Evolutionary conservation across 495 filamentous ascomycete genomes (phyloP).

Genomic region (Mytilinidion resinicola): DNA sequence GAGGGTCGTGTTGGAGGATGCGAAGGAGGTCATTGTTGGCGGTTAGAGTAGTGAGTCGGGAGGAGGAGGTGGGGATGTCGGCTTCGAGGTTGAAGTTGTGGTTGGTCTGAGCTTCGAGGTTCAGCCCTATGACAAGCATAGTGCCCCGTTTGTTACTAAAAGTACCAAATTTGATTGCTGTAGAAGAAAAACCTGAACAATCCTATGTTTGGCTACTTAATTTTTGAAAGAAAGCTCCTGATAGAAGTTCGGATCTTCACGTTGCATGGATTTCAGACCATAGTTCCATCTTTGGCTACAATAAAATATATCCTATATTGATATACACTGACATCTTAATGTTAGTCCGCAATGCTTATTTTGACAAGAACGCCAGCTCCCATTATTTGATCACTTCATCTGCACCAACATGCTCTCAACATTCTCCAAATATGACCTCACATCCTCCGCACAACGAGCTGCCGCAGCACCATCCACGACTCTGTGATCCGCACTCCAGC

Average conservation of each 20-base stretch:
- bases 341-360: neutral
- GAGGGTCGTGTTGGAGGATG: neutral
- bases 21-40: neutral
- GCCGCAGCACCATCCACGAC: conserved; percentile 92
- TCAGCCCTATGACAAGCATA: conserved; percentile 6
- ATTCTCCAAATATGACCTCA: conserved; percentile 70
- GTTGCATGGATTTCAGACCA: no score
- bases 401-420: conserved; percentile 72
- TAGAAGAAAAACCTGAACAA: no score
- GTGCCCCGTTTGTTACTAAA: neutral
- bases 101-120: neutral
- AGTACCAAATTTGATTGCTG: no score
- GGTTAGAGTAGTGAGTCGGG: neutral
- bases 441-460: conserved; percentile 77
- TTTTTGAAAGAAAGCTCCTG: no score
- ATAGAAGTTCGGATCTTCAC: no score
- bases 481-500: conserved; percentile 95
- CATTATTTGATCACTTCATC: conserved; percentile 16
- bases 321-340: neutral
- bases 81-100: neutral
- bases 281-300: no score
- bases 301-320: no score
- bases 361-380: no score
- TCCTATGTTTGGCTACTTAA: no score
- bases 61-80: conserved; percentile 2